These are phyloP conservation scores for Chaetomium sp. DNA, from an alignment of 2,329 filamentous ascomycete genomes.

Conservation along the genomic window DNA sequence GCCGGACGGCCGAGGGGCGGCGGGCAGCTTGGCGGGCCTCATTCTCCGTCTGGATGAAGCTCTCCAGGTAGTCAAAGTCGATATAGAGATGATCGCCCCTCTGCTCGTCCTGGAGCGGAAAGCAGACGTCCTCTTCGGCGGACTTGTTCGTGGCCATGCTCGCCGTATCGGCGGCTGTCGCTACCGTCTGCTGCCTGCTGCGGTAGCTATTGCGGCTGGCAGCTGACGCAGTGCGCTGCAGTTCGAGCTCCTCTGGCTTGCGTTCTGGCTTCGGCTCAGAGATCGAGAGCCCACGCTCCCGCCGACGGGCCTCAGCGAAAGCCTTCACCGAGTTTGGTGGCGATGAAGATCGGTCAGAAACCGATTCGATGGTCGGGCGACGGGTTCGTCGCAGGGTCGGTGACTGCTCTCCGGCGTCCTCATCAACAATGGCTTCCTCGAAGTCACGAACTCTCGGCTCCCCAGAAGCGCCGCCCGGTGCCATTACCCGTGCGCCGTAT, in stretches of 20 bases:
- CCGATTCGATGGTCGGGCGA: conserved; percentile 59
- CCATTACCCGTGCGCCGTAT: conserved; percentile 55
- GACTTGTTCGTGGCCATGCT: conserved; percentile 68
- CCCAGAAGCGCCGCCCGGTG: conserved; percentile 46
- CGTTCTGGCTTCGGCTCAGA: conserved; percentile 47
- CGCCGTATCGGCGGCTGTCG: conserved; percentile 61
- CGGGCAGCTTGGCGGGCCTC: conserved; percentile 51
- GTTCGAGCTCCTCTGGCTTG: conserved; percentile 51
- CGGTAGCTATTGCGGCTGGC: conserved; percentile 63
- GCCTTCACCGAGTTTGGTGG: conserved; percentile 97
- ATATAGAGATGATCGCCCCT: conserved; percentile 75
- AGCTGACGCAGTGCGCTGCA: conserved; percentile 72
- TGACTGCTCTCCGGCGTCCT: conserved; percentile 60
- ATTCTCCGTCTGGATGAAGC: conserved; percentile 72
- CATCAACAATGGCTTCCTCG: conserved; percentile 81
- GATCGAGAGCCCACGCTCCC: conserved; percentile 70
- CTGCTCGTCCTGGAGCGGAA: conserved; percentile 71
- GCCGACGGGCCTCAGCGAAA: conserved; percentile 86
- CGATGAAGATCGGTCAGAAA: conserved; percentile 68
- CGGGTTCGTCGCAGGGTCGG: conserved; percentile 50
- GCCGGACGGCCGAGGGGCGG: conserved; percentile 50
- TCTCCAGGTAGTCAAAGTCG: conserved; percentile 92
- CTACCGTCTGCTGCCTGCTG: conserved; percentile 61
- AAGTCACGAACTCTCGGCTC: conserved; percentile 69
- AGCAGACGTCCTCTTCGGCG: conserved; percentile 86